A percentile compares a stretch with the other conserved stretches of the same genome.
These are phyloP conservation scores for Plasmopara halstedii DNA, from an alignment of 352 stramenopile genomes.

Conservation along the genomic window DNA sequence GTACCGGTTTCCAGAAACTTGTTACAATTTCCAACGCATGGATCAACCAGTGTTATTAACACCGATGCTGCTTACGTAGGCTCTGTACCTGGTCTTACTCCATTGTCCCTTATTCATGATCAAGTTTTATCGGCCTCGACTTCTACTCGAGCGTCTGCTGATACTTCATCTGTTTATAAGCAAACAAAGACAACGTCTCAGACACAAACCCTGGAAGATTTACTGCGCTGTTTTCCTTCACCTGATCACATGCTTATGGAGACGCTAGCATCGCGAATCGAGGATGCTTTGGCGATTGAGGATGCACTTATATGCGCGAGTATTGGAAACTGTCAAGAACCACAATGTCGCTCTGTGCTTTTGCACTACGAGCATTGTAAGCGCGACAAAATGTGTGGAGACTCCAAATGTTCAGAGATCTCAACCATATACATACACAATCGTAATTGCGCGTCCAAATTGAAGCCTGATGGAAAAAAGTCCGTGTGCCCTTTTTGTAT, in stretches of 20 bases:
- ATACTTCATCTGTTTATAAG: background rate
- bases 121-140: constrained; percentile 2
- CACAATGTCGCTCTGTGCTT: constrained; percentile 15
- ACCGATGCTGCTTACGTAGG: background rate
- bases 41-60: background rate
- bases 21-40: background rate
- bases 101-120: background rate
- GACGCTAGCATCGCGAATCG: constrained; percentile 19
- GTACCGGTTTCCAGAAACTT: background rate
- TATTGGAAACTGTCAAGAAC: constrained; percentile 24
- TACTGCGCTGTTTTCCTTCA: constrained; percentile 28
- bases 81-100: background rate
- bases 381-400: constrained; percentile 14
- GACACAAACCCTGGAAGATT: constrained; percentile 17
- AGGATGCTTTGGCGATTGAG: constrained; percentile 24
- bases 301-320: constrained; percentile 35
- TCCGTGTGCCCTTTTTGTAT: constrained; percentile 37
- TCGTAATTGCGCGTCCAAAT: constrained; percentile 19
- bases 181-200: background rate
- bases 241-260: constrained; percentile 15
- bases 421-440: constrained; percentile 20
- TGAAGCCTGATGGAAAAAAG: constrained; percentile 7
- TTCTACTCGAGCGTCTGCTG: background rate
- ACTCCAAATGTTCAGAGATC: constrained; percentile 22
- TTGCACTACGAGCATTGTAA: constrained; percentile 35